Base-by-base conservation (phyloP, 495 filamentous ascomycete genomes). In the Astrothelium subdiscretum region DNA sequence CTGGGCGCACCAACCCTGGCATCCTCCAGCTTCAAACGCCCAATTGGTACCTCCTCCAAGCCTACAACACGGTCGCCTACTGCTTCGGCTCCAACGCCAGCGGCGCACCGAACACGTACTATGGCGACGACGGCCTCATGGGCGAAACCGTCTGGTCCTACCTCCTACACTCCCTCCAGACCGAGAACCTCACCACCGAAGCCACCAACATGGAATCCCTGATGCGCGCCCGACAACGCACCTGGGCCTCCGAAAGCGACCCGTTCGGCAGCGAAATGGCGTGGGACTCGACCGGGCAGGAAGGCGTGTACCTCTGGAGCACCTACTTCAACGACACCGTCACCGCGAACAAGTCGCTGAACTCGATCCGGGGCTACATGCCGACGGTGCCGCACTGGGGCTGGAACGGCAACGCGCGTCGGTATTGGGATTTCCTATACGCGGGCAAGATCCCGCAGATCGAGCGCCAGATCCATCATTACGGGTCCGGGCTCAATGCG, bases 381-480 rank as follows among this genome's bases (percentile, higher is more conserved):
- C 80, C 80, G 0, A 78, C 78, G 8, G 72, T 81, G 2, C 66
- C 78, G 4, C 79, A 81, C 64, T 83, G 80, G 80, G 80, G 75
- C 29, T 83, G 75, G 74, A 80, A 81, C 52, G 80, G 80, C 44
- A 81, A 81, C 61, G 79, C 79, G 0, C 72, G 80, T 2, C 62
- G 79, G 31, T 81, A 83, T 63, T 82, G 80, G 80, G 79, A 82
- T 60, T 79, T 79, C 64, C 58, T 70, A 64, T 74, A 78, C 52
- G 79, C 66, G 1, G 79, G 78, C n/a, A 80, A 81, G 63, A 70
- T 81, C 6, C 52, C 70, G 44, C 74, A 78, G 15, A 76, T 81
- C 61, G 79, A 83, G 60, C 75, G 80, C 8, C 77, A 79, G 68
- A 81, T 82, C 68, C 80, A 82, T 69, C 80, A 83, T 68, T 83